phyloP scores from a whole-genome alignment of 2,329 filamentous ascomycete species.

The Fusarium sp. region DNA sequence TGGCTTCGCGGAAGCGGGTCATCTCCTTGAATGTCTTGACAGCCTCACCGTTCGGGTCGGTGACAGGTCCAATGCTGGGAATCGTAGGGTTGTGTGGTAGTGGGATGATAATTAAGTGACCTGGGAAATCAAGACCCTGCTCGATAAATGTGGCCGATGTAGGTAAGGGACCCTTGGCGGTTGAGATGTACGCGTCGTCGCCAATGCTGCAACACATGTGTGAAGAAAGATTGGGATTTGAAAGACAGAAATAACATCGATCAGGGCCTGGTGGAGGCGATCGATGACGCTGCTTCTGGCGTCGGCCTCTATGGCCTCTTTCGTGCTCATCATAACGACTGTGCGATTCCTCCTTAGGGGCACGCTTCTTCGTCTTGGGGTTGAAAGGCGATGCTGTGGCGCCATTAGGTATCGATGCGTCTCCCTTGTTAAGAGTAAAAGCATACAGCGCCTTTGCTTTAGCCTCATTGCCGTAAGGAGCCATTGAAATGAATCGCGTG shows the following conservation, averaged over 20 bases:
- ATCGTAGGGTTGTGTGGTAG: constrained; percentile 84
- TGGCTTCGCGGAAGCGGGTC: constrained; percentile 78
- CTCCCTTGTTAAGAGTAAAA: constrained; percentile 75
- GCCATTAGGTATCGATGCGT: constrained; percentile 73
- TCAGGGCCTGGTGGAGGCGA: constrained; percentile 75
- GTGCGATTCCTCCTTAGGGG: constrained; percentile 59
- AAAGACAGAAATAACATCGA: constrained; percentile 95
- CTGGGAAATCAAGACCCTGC: constrained; percentile 77
- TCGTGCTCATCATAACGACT: constrained; percentile 65
- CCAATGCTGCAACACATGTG: constrained; percentile 94
- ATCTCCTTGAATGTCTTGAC: constrained; percentile 80
- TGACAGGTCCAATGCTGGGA: constrained; percentile 68
- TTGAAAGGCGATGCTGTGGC: constrained; percentile 81
- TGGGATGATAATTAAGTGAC: constrained; percentile 92
- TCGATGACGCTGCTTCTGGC: constrained; percentile 58
- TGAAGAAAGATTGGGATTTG: constrained; percentile 82
- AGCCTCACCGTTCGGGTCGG: constrained; percentile 63
- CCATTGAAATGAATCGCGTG: constrained; percentile 92
- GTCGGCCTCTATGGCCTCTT: constrained; percentile 56
- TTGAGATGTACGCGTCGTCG: constrained; percentile 87
- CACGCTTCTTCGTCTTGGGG: constrained; percentile 67
- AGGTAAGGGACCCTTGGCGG: constrained; percentile 89
- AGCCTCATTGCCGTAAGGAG: constrained; percentile 76
- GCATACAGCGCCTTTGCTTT: constrained; percentile 88
- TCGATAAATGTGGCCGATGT: constrained; percentile 73